Evolutionary conservation across 306 rosid genomes (phyloP).

Genomic region (Prunus mume): DNA sequence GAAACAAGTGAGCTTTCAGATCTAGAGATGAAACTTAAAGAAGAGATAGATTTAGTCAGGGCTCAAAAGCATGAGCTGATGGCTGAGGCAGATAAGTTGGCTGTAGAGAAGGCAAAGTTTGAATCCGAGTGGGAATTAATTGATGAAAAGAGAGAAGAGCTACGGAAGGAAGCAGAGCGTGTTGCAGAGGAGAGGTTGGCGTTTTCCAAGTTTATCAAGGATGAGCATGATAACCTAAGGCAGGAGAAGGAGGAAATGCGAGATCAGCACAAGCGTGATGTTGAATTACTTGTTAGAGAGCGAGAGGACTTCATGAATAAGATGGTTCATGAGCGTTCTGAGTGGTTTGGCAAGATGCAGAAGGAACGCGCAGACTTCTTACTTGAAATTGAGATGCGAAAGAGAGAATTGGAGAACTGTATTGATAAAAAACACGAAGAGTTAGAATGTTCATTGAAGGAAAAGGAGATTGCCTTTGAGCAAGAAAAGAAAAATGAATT

Average conservation of each 20-base stretch:
- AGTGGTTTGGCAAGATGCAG: constrained; percentile 85
- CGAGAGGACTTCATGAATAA: constrained; percentile 84
- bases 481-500: constrained; percentile 73
- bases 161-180: constrained; percentile 58
- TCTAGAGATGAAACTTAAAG: constrained; percentile 80
- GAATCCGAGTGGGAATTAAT: constrained; percentile 95
- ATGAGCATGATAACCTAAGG: constrained; percentile 70
- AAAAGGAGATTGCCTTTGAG: constrained; percentile 67
- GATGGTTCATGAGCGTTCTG: constrained; percentile 77
- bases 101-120: constrained; percentile 84
- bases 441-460: constrained; percentile 74
- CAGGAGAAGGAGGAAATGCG: constrained; percentile 64
- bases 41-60: constrained; percentile 85
- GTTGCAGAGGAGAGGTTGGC: constrained; percentile 67
- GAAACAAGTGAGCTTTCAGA: constrained; percentile 77
- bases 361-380: constrained; percentile 81
- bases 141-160: constrained; percentile 83
- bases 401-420: constrained; percentile 69
- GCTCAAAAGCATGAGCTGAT: constrained; percentile 71
- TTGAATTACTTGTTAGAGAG: constrained; percentile 64
- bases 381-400: constrained; percentile 72
- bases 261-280: constrained; percentile 59
- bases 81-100: constrained; percentile 69
- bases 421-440: constrained; percentile 88
- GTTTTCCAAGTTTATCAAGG: constrained; percentile 62